Percentiles rank a stretch among this genome's conserved stretches.
phyloP scores from a whole-genome alignment of 371 early-diverging fungal species.

The Apophysomyces elegans region DNA sequence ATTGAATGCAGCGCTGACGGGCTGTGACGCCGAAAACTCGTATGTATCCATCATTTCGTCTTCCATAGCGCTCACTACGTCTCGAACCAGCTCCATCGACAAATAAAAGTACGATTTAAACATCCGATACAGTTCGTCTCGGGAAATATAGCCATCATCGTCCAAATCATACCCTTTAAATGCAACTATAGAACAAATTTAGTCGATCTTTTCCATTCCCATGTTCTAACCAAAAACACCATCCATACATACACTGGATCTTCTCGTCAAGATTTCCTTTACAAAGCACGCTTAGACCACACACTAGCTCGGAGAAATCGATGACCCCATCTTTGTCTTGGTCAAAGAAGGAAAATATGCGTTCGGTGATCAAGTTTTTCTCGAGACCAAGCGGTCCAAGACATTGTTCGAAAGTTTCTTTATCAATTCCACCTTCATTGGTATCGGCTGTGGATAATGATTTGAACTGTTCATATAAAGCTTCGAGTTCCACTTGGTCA shows the following conservation, averaged over 20 bases:
- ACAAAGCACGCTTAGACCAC: constrained; percentile 82
- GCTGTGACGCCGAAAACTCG: constrained; percentile 89
- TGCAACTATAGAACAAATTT: constrained; percentile 56
- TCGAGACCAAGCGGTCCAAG: constrained; percentile 87
- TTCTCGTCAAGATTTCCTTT: constrained; percentile 91
- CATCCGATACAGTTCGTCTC: constrained; percentile 86
- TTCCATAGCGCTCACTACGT: constrained; percentile 90
- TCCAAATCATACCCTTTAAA: constrained; percentile 95
- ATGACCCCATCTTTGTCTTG: constrained; percentile 78
- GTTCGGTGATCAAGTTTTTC: constrained; percentile 83
- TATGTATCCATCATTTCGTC: constrained; percentile 88
- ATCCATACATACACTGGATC: constrained; percentile 67
- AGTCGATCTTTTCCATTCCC: neutral
- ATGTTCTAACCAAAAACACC: too few species aligned
- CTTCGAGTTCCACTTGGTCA: constrained; percentile 83
- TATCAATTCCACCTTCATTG: constrained; percentile 74
- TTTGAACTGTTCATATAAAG: constrained; percentile 85
- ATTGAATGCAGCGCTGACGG: constrained; percentile 91
- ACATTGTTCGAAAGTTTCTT: constrained; percentile 81
- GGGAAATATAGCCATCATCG: constrained; percentile 83
- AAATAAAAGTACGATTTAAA: constrained; percentile 91
- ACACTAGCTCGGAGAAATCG: constrained; percentile 82
- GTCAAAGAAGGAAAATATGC: constrained; percentile 92
- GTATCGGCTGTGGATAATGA: constrained; percentile 73
- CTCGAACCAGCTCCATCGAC: constrained; percentile 87